phyloP scores from a whole-genome alignment of 768 basidiomycete genomes.

The Pilatotrama ljubarskyi region DNA sequence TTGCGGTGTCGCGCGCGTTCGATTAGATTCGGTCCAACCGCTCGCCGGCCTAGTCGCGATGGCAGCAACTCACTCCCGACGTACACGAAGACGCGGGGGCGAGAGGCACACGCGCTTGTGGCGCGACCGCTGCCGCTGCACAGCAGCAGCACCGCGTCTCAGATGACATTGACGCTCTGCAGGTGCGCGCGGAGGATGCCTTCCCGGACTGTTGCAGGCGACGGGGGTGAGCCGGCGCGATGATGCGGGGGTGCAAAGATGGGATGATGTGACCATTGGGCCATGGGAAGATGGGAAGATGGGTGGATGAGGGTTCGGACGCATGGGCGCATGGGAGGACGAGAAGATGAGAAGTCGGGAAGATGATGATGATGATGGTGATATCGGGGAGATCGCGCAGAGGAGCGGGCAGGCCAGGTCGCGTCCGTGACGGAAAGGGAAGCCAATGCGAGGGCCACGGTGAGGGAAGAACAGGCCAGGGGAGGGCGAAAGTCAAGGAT shows the following conservation, averaged over 20 bases:
- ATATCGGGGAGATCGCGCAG: too few relatives aligned
- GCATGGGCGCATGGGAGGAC: neutral
- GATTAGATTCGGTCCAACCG: too few relatives aligned
- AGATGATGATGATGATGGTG: too few relatives aligned
- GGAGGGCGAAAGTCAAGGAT: too few relatives aligned
- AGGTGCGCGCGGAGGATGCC: constrained; percentile 39
- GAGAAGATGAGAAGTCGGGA: neutral
- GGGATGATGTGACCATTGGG: neutral
- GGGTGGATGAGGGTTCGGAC: too few relatives aligned
- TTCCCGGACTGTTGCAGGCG: constrained; percentile 38
- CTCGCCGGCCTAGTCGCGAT: too few relatives aligned
- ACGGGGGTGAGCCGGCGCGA: neutral
- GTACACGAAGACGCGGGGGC: too few relatives aligned
- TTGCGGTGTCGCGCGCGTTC: too few relatives aligned
- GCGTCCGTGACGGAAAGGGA: neutral
- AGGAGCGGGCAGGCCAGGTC: too few relatives aligned
- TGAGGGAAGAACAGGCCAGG: neutral
- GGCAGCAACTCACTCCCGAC: too few relatives aligned
- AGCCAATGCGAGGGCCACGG: neutral
- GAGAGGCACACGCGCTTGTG: too few relatives aligned
- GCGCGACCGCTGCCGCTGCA: too few relatives aligned
- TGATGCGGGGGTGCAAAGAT: neutral
- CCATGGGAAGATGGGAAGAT: neutral
- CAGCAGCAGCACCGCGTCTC: neutral
- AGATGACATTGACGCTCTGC: constrained; percentile 35